Percentiles rank a stretch among this genome's conserved stretches.
These are phyloP conservation scores for Gossypium trilobum DNA, from an alignment of 441 rosid species.

Conservation along the genomic window DNA sequence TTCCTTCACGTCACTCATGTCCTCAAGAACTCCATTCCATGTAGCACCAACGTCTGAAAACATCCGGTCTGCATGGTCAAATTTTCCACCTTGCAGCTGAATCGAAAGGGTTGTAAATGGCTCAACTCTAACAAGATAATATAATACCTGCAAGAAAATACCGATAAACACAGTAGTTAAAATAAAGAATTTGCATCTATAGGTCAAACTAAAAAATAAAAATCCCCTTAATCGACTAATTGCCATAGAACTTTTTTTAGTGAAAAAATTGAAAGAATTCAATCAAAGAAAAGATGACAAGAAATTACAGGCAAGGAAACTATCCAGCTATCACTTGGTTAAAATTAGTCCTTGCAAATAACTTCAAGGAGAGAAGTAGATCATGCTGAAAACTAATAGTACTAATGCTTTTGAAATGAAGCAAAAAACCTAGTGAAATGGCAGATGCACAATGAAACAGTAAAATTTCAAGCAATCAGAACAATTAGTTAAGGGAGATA, in stretches of 20 bases:
- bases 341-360: not conserved
- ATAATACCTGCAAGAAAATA: constrained; percentile 60
- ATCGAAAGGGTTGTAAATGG: constrained; percentile 94
- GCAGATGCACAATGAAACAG: not conserved
- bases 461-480: constrained; percentile 6
- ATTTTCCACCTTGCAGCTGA: constrained; percentile 99
- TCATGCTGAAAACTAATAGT: constrained; percentile 4
- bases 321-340: not conserved
- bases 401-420: constrained; percentile 5
- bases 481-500: not conserved
- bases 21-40: constrained; percentile 98
- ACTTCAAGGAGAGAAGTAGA: not conserved
- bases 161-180: constrained; percentile 16
- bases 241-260: not conserved
- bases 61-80: constrained; percentile 98
- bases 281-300: not conserved
- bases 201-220: constrained; percentile 8
- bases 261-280: not conserved
- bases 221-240: constrained; percentile 9
- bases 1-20: constrained; percentile 99
- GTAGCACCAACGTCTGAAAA: constrained; percentile 86
- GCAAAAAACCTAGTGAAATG: not conserved
- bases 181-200: constrained; percentile 7
- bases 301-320: not conserved
- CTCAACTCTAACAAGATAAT: constrained; percentile 93